Base-by-base conservation (phyloP, 2,329 filamentous ascomycete genomes). In the Claviceps arundinis region DNA sequence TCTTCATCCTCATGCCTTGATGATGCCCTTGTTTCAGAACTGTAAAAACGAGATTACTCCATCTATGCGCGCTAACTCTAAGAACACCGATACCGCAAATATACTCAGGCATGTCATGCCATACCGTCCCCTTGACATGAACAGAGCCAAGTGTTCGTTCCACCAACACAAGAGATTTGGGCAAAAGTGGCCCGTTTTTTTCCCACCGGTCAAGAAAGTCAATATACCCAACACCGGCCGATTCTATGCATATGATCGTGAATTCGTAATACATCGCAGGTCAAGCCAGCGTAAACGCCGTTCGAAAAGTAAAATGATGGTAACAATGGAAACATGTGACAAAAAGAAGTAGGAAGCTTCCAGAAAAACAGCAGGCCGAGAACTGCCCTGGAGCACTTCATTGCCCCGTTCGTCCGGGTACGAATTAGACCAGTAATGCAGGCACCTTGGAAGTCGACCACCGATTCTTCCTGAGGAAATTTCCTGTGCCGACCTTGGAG, bases 401-500 rank as follows among this genome's bases (percentile, higher is more conserved):
- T 34, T 34, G 9, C 30, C 7, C 13, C n/a, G 8, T 8, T 17
- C 6, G 6, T 22, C 13, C 16, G 26, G 19, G 19, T 30, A 26
- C 34, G 19, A 5, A 16, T 22, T 48, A 53, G n/a, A 48, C 59
- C 5, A 55, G 51, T 46, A 61, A 52, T 5, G 52, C 52, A 5
- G 55, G 47, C 1, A 54, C 37, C 45, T 61, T 61, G 11, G 59
- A 59, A 16, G 45, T 52, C 14, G 56, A 56, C 57, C 58, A 60
- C 40, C 56, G 58, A n/a, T 56, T 57, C 48, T 60, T 63, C 52
- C 60, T 61, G 6, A 58, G 16, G 4, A 62, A 52, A 37, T 57
- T 62, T 37, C 56, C 51, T 1, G 57, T 38, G n/a, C 38, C 54
- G 13, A 57, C 57, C 52, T 70, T 71, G 54, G 64, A 65, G 11